Evolutionary conservation across 2,329 filamentous ascomycete genomes (phyloP).

Genomic region (Cladosporium sp.): DNA sequence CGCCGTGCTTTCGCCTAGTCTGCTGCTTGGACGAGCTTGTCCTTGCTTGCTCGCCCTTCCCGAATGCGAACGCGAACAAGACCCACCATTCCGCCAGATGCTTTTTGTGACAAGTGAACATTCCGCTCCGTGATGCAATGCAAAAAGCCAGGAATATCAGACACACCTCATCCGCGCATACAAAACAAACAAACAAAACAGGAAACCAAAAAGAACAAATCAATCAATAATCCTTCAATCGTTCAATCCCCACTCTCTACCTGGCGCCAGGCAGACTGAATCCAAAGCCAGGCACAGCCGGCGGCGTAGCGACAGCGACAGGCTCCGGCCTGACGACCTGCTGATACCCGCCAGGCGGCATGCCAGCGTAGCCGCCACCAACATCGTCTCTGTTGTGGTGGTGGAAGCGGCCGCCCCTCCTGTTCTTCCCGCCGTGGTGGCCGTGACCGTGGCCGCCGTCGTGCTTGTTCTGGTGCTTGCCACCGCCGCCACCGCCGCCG

Average conservation of each 20-base stretch:
- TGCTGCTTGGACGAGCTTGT: too few species aligned
- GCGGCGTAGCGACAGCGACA: constrained; percentile 34
- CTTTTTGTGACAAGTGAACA: too few species aligned
- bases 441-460: constrained; percentile 6
- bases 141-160: too few species aligned
- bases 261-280: constrained; percentile 24
- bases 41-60: too few species aligned
- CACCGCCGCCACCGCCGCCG: not conserved
- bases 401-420: constrained; percentile 18
- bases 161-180: not conserved
- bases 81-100: too few species aligned
- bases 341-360: constrained; percentile 11
- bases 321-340: constrained; percentile 27
- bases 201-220: not conserved
- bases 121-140: too few species aligned
- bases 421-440: constrained; percentile 12
- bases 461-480: constrained; percentile 1
- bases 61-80: too few species aligned
- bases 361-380: constrained; percentile 13
- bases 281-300: constrained; percentile 35
- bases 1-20: too few species aligned
- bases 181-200: not conserved
- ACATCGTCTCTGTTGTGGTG: constrained; percentile 11
- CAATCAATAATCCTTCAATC: not conserved
- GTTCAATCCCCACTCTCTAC: not conserved